phyloP scores from a whole-genome alignment of 176 grass and related monocot species.

The Luzula sylvatica region DNA sequence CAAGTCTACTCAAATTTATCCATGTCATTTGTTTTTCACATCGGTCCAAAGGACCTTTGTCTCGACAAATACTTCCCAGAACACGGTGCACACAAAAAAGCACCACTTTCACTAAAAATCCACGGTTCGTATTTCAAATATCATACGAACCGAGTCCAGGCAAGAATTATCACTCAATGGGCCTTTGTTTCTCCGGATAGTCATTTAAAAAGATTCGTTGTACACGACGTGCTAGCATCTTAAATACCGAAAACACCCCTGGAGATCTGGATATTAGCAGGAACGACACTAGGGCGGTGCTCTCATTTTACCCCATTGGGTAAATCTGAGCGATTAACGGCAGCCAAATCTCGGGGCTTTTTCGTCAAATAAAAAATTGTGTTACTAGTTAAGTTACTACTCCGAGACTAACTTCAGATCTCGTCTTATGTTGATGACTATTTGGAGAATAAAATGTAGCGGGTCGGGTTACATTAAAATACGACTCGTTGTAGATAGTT shows the following conservation, averaged over 20 bases:
- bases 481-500: no score
- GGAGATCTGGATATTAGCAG: conserved; percentile 14
- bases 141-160: not conserved
- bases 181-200: conserved; percentile 12
- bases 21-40: not conserved
- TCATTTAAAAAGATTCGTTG: conserved; percentile 3
- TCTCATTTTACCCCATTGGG: not conserved
- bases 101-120: no score
- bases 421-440: no score
- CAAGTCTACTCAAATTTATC: conserved; percentile 3
- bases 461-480: no score
- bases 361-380: not conserved
- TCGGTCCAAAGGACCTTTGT: conserved; percentile 13
- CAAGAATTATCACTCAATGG: not conserved
- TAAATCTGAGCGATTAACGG: not conserved
- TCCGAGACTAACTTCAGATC: no score
- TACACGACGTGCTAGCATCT: not conserved
- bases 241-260: conserved; percentile 4
- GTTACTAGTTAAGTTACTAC: not conserved
- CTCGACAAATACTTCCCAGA: not conserved
- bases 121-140: no score
- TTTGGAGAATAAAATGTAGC: no score
- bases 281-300: conserved; percentile 3
- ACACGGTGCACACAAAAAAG: not conserved
- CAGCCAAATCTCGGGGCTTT: not conserved